These are phyloP conservation scores for Dalbergia oliveri DNA, from an alignment of 306 rosid genomes.

Conservation along the genomic window DNA sequence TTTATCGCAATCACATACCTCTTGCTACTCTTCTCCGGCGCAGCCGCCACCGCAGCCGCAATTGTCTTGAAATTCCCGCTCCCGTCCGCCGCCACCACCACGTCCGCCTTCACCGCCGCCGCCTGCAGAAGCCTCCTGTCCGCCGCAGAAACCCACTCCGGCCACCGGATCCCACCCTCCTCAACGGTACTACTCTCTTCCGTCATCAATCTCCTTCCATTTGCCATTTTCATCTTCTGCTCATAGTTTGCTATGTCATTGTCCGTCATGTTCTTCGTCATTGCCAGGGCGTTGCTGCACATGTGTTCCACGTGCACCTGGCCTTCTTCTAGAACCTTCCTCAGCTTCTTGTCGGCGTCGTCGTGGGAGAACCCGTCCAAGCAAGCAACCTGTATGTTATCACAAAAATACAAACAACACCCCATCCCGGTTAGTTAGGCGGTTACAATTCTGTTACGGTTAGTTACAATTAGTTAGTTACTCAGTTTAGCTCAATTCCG, in stretches of 20 bases:
- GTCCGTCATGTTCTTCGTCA: conserved; percentile 83
- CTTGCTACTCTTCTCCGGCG: conserved; percentile 67
- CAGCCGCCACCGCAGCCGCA: conserved; percentile 76
- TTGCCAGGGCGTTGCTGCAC: conserved; percentile 83
- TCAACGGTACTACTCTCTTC: conserved; percentile 10
- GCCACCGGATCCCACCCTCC: conserved; percentile 58
- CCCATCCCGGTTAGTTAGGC: background rate
- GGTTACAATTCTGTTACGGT: background rate
- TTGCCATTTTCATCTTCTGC: background rate
- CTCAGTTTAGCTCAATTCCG: too few relatives aligned
- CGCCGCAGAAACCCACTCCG: conserved; percentile 74
- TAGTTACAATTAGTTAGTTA: background rate
- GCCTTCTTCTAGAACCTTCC: conserved; percentile 57
- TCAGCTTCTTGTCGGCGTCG: conserved; percentile 51
- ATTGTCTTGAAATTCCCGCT: conserved; percentile 81
- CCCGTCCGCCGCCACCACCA: conserved; percentile 87
- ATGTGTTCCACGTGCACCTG: conserved; percentile 67
- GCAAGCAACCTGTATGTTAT: conserved; percentile 68
- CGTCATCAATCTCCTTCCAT: conserved; percentile 37
- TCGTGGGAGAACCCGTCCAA: conserved; percentile 87
- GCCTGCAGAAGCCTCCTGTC: conserved; percentile 77
- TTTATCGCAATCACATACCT: conserved; percentile 77
- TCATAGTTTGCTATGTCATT: conserved; percentile 60
- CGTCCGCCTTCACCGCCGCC: conserved; percentile 54
- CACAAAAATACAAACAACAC: background rate